Base-by-base conservation (phyloP, 2,329 filamentous ascomycete species). In the Fusarium verrucosum region DNA sequence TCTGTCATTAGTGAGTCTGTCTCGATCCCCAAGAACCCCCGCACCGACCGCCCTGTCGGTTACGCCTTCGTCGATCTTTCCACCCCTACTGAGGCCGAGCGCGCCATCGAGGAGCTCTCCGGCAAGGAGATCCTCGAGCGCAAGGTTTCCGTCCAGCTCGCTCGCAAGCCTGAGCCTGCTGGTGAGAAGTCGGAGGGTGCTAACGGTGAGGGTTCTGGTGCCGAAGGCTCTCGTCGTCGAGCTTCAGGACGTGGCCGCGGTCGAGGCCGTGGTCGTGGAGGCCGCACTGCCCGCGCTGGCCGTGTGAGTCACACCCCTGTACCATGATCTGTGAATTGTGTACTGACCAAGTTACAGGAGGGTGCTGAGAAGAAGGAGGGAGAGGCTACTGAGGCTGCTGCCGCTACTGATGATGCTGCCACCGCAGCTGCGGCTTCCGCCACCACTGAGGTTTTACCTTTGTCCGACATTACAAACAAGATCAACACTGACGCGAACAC, bases 11-110 rank as follows among this genome's bases (percentile, higher is more conserved):
- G 95, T 82, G 95, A 99, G 86, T 96, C 92, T 80, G 94, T 94
- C 80, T 98, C 95, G 73, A 99, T 99, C 81, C 95, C 95, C 72
- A 97, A 96, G 87, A 98, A 99, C 86, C 95, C 95, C 78, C 94
- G 95, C 81, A 99, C 94, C 82, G 94, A 93, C 82, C 94, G 95
- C 78, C 94, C 95, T 69, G 95, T 99, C 79, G 95, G 95, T 77
- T 99, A 98, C 81, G 95, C 95, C 77, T 99, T 99, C 79, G 95
- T 99, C 79, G 95, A 98, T 78, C 91, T 99, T 70, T 96, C 92
- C 64, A 97, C 94, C 68, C 92, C 95, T 61, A 88, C 88, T 70
- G 95, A 98, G 85, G 95, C 95, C 68, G 92, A 97, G 82, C 92
- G 93, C 79, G 95, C 95, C 76, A 98, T 99, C 74, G 85, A 87